Base-by-base conservation (phyloP, 73 alveolate species). In the Blepharisma stoltei region DNA sequence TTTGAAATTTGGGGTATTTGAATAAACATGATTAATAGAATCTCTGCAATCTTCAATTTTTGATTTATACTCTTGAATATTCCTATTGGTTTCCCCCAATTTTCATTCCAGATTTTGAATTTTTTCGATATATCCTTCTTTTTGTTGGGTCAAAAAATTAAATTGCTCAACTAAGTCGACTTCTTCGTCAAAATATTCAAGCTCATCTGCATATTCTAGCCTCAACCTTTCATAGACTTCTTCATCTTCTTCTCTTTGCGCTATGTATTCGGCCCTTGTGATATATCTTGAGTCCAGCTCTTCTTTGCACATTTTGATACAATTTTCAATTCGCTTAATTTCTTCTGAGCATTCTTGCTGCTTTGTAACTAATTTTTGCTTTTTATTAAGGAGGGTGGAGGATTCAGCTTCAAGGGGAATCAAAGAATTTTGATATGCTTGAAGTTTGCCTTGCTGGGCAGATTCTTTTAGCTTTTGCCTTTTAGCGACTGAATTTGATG, bases 141-240 rank as follows among this genome's bases (percentile, higher is more conserved):
- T n/a, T 38, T 14, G 14, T 8, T 11, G 14, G 14, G 37, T 14
- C 2, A 20, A 8, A 0, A 8, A 9, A 25, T 14, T 38, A 25
- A 60, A 8, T 60, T 60, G 14, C 37, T 38, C 18, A 25, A 20
- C 14, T 14, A 20, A 60, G 2, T 60, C 73, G 0, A 14, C 73
- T 60, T 60, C 73, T 60, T 60, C 73, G 2, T 20, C 23, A 60
- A 60, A 60, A 60, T 14, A 60, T 38, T 60, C 73, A 14, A 60
- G 11, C 45, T 60, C 73, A 60, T 60, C 73, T 14, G 37, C 48
- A 25, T 18, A 60, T 60, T 60, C 73, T 5, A 14, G 14, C 14
- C 49, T 9, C 14, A 60, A 60, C 2, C 14, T 9, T 60, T 60
- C 73, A 60, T 9, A 25, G 11, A 14, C 23, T 9, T 8, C 73